These are phyloP conservation scores for Quercus engelmannii DNA, from an alignment of 306 rosid genomes.

Conservation along the genomic window DNA sequence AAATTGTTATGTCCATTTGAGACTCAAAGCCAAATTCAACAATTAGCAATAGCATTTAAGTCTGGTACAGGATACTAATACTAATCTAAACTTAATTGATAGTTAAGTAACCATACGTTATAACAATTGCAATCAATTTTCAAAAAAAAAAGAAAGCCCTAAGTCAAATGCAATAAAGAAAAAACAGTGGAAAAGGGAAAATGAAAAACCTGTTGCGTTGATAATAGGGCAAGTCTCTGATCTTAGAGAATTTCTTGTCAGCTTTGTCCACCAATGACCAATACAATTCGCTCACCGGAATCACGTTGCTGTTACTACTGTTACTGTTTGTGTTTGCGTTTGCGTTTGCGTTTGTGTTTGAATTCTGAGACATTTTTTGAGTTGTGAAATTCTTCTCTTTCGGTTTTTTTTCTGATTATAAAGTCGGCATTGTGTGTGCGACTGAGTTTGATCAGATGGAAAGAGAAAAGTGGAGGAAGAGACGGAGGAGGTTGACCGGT, in stretches of 20 bases:
- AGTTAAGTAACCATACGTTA: not conserved
- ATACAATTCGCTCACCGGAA: slow-evolving; percentile 65
- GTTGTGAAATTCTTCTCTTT: not conserved
- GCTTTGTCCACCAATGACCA: slow-evolving; percentile 78
- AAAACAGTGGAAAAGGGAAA: not conserved
- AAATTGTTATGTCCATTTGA: too few relatives aligned
- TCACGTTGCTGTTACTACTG: slow-evolving; percentile 17
- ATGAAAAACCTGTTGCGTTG: slow-evolving; percentile 59
- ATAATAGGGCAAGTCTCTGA: slow-evolving; percentile 70
- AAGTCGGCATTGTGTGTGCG: not conserved
- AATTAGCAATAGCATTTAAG: not conserved
- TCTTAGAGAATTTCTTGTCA: slow-evolving; percentile 79
- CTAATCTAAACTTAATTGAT: not conserved
- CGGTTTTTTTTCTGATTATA: not conserved
- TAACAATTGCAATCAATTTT: not conserved
- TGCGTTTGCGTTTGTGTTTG: too few relatives aligned
- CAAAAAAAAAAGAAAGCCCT: too few relatives aligned
- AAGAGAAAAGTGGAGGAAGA: not conserved
- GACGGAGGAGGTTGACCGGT: not conserved
- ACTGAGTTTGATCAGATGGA: not conserved
- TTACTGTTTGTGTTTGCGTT: not conserved
- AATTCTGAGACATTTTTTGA: slow-evolving; percentile 22
- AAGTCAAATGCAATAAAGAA: too few relatives aligned
- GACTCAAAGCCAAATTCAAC: not conserved
- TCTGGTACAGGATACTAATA: too few relatives aligned